Conservation (phyloP, 768 basidiomycete genomes). For the Heimioporus sp. region DNA sequence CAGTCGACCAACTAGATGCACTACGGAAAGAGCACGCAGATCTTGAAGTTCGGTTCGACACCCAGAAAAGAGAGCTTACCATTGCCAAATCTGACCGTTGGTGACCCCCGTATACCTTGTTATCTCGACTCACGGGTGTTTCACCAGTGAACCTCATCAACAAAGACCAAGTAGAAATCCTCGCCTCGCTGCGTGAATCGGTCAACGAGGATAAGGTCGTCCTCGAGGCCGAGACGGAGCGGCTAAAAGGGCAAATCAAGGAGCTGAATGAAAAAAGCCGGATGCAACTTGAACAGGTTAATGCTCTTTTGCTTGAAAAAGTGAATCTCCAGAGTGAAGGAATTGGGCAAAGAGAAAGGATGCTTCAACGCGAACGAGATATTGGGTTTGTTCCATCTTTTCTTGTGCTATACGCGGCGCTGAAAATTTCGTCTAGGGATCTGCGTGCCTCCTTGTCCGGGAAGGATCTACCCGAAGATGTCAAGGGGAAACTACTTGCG, state of each 20-base stretch:
- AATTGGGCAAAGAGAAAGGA: conserved; percentile 84
- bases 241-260: conserved; percentile 62
- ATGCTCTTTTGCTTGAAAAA: conserved; percentile 84
- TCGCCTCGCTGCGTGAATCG: conserved; percentile 80
- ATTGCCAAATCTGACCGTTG: conserved; percentile 84
- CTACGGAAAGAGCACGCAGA: conserved; percentile 68
- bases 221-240: conserved; percentile 66
- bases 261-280: conserved; percentile 79
- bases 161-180: conserved; percentile 91
- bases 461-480: conserved; percentile 78
- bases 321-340: conserved; percentile 86
- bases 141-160: conserved; percentile 80
- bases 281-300: conserved; percentile 90
- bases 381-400: conserved; percentile 56
- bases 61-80: conserved; percentile 63
- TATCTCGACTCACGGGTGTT: conserved; percentile 5
- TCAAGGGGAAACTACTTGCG: conserved; percentile 68
- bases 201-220: conserved; percentile 84
- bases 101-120: conserved; percentile 23
- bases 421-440: conserved; percentile 48
- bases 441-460: conserved; percentile 74
- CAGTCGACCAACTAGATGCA: conserved; percentile 74
- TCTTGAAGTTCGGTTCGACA: conserved; percentile 67
- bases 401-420: not conserved
- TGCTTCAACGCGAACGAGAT: conserved; percentile 83